Evolutionary conservation across 495 filamentous ascomycete genomes (phyloP).

Genomic region (Neurospora terricola): DNA sequence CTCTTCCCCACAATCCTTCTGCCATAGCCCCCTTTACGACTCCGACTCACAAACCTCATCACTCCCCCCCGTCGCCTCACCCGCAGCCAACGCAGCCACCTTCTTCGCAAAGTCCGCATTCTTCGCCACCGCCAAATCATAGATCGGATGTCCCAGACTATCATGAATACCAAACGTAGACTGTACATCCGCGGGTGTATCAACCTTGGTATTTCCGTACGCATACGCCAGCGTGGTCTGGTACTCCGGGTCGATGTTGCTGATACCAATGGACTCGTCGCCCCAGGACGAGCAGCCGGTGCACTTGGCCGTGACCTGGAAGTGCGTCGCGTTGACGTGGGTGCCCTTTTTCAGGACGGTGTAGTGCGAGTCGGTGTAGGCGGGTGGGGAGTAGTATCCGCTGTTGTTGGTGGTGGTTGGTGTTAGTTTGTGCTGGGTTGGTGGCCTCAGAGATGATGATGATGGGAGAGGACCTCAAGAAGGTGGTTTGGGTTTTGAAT

Average conservation of each 20-base stretch:
- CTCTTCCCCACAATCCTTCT: background rate
- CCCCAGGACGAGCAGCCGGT: conserved; percentile 34
- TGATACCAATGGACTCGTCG: conserved; percentile 30
- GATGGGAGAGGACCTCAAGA: background rate
- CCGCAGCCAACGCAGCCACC: conserved; percentile 4
- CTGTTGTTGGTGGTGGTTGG: conserved; percentile 11
- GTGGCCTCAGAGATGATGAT: background rate
- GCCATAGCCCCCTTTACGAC: background rate
- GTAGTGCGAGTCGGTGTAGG: conserved; percentile 26
- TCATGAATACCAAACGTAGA: conserved; percentile 36
- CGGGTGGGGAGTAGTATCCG: conserved; percentile 34
- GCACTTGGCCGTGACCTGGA: conserved; percentile 34
- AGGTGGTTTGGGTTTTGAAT: no score
- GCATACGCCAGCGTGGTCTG: conserved; percentile 33
- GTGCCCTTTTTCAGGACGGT: conserved; percentile 32
- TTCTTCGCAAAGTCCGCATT: conserved; percentile 20
- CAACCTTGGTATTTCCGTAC: conserved; percentile 24
- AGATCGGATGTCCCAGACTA: conserved; percentile 33
- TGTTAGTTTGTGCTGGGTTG: background rate
- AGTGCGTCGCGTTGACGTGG: conserved; percentile 35
- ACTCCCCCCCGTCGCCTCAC: background rate
- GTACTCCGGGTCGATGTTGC: conserved; percentile 24
- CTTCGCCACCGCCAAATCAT: conserved; percentile 22
- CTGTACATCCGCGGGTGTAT: conserved; percentile 22
- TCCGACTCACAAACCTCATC: background rate